Evolutionary conservation across 2,329 filamentous ascomycete species (phyloP), one percentile per base, ranked within the genome.

Genomic region (Arthrobotrys pseudoclavata): DNA sequence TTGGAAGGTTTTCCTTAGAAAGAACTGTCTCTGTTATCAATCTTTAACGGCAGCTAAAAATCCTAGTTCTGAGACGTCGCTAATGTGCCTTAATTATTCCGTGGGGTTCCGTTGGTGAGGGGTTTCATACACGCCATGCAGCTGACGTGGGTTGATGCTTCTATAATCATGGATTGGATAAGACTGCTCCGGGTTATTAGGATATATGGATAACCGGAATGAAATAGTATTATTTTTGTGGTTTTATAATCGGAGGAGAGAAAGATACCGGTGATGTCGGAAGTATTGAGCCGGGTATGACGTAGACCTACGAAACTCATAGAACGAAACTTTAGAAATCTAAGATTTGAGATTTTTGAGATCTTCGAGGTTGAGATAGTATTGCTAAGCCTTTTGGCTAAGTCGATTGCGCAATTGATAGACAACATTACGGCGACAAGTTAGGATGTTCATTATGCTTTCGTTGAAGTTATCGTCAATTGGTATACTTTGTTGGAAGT

Each of bases 71-170:
- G 52, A 57, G 52, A 57, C 29, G 29, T 60, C 55, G 55, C 55
- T 60, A 60, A 60, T 42, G 34, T 60, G 34, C 55, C 18, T 42
- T 60, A 15, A 20, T 26, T 60, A n/a, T 42, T 42, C 55, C 55
- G 55, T 60, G 34, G 34, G 55, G 22, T 60, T 60, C 55, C 55
- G 55, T 60, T 12, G 31, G 31, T 12, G 34, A 40, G 18, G 3
- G 53, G 55, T 60, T 60, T 60, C 55, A 60, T 60, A 34, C 55
- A 60, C 55, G 55, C 55, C 55, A 60, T 42, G 34, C 31, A 60
- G 55, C 55, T 60, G 55, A 60, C 55, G 55, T 60, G 55, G 55
- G 55, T 60, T 60, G 31, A 7, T 40, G 55, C 2, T 26, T 60
- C 42, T 60, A 60, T 42, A 57, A 40, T 60, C 55, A 60, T 29